Percentiles rank a stretch among this genome's conserved stretches.
These are phyloP conservation scores for Trametes polyzona DNA, from an alignment of 1,284 basidiomycete species.

Conservation along the genomic window DNA sequence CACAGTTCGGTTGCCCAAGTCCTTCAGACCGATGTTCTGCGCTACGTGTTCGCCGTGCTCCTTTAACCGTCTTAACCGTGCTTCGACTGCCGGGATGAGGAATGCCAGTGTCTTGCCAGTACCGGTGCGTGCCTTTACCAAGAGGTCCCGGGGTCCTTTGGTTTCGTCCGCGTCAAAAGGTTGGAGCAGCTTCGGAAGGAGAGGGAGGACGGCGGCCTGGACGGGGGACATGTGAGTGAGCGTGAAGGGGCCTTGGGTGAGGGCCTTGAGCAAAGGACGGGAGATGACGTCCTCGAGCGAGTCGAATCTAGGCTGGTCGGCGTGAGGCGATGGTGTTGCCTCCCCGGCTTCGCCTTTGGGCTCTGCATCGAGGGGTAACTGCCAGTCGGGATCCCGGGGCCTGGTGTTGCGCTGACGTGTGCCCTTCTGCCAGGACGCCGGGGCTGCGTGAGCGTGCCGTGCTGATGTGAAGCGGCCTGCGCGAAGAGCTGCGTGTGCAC, in stretches of 20 bases:
- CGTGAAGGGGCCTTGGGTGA: conserved; percentile 72
- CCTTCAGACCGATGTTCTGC: conserved; percentile 46
- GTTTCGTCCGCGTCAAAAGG: conserved; percentile 46
- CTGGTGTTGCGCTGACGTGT: no score
- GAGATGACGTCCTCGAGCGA: conserved; percentile 48
- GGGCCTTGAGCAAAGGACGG: conserved; percentile 59
- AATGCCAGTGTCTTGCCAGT: conserved; percentile 94
- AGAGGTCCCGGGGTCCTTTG: conserved; percentile 57
- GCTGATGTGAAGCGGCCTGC: conserved; percentile 19
- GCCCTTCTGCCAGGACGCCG: not conserved
- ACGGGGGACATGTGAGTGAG: conserved; percentile 84
- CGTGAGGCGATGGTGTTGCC: not conserved
- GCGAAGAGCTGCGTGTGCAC: conserved; percentile 13
- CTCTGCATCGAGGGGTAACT: not conserved
- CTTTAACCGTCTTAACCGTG: conserved; percentile 60
- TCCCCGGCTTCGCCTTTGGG: not conserved
- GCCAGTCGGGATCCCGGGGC: not conserved
- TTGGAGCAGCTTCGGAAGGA: conserved; percentile 60
- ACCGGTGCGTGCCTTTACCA: conserved; percentile 90
- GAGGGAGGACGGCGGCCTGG: conserved; percentile 79
- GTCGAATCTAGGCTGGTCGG: conserved; percentile 41
- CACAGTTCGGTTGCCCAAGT: conserved; percentile 36
- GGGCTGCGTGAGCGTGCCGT: conserved; percentile 1
- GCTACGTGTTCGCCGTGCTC: conserved; percentile 44
- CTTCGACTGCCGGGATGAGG: conserved; percentile 87